Percentiles rank a stretch among this genome's conserved stretches.
Conservation (phyloP, 164 flowering plant species). For the Stephania japonica region DNA sequence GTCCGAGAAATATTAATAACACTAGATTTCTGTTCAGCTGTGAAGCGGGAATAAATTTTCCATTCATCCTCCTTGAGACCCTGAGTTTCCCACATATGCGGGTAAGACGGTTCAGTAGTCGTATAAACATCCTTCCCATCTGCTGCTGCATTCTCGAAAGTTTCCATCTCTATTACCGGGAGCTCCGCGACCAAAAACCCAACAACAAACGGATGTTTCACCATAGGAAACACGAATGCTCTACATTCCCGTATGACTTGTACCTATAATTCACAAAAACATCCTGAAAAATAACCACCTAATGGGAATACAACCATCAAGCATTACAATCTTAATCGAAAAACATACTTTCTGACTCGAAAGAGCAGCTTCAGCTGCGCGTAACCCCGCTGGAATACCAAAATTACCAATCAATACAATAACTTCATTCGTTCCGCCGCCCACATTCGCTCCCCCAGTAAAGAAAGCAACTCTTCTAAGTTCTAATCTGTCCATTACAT, state of each 20-base stretch:
- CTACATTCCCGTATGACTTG: slow-evolving; percentile 54
- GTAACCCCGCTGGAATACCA: slow-evolving; percentile 68
- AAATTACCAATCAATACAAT: slow-evolving; percentile 67
- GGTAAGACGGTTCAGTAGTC: slow-evolving; percentile 32
- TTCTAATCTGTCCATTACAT: slow-evolving; percentile 86
- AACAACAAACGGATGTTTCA: slow-evolving; percentile 87
- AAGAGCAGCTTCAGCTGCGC: slow-evolving; percentile 77
- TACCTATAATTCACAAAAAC: slow-evolving; percentile 39
- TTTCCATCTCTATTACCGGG: slow-evolving; percentile 34
- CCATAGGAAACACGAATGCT: slow-evolving; percentile 86
- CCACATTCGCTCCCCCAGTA: slow-evolving; percentile 35
- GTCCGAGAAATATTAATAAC: slow-evolving; percentile 69
- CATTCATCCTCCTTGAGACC: slow-evolving; percentile 25
- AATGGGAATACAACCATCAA: neutral
- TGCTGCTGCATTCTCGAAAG: slow-evolving; percentile 4
- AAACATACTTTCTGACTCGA: slow-evolving; percentile 54
- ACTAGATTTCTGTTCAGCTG: slow-evolving; percentile 59
- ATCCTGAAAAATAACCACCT: neutral
- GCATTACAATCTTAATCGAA: neutral
- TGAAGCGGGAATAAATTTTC: slow-evolving; percentile 30
- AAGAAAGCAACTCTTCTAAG: slow-evolving; percentile 57
- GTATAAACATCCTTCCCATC: slow-evolving; percentile 25
- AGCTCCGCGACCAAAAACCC: slow-evolving; percentile 96
- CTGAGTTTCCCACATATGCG: slow-evolving; percentile 33
- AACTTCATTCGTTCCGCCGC: slow-evolving; percentile 35